Evolutionary conservation across 2,329 filamentous ascomycete genomes (phyloP), one percentile per base, ranked within the genome.

Genomic region (Periconia sp.): DNA sequence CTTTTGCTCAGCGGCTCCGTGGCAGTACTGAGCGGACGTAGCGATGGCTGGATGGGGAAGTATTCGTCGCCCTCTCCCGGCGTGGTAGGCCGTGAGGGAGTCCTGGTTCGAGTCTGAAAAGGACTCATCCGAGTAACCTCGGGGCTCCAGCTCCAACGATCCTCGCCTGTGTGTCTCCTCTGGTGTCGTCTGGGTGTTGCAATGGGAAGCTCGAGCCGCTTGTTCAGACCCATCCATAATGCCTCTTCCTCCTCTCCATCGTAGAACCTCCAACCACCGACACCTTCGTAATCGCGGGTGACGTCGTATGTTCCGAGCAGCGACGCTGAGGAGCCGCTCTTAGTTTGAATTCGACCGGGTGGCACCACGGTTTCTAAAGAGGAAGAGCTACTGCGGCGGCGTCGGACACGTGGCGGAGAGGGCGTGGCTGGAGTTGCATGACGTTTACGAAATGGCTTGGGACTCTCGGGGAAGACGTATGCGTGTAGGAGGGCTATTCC

Each of bases 221-320:
- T 71, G 50, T 77, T 77, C 58, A 77, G 75, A 51, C 70, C 69
- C 61, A 77, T 73, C 76, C 76, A 79, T 13, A 76, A 48, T 2
- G 74, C 76, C 58, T 77, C 75, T 42, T 78, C 76, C 6, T 76
- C 74, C 1, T 73, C 70, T 23, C 70, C 70, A 13, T 67, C 69
- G 3, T 70, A 56, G 15, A 73, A 63, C 43, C 71, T 62, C 72
- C 72, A 74, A 1, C 76, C 76, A 23, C 76, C 76, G 1, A 78
- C 71, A 48, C 75, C 75, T 52, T 79, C 76, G 47, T 72, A 78
- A 56, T 78, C 76, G 33, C 74, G 64, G 13, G 66, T 67, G 3
- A 66, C 47, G 13, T 69, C 68, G 44, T 65, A 65, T 23, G 63
- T 66, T 23, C 68, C 64, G 23, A 75, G 49, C 30, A 77, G 60